Evolutionary conservation across 2,329 filamentous ascomycete genomes (phyloP).

Genomic region (Xylaria sp.): DNA sequence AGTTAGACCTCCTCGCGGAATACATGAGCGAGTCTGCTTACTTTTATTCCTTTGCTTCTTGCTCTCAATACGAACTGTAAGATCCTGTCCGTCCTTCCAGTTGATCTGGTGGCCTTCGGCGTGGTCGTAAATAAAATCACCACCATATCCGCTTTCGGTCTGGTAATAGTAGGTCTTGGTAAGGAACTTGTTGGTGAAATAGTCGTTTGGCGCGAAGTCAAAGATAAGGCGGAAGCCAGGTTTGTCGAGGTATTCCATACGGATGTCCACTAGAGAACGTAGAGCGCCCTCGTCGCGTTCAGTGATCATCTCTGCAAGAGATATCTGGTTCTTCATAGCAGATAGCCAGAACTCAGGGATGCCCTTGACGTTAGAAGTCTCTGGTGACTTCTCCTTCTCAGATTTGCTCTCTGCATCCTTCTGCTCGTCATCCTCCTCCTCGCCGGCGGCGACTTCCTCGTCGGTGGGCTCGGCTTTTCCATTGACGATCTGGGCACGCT

Average conservation of each 20-base stretch:
- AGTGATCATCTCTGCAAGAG: constrained; percentile 97
- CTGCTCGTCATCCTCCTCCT: constrained; percentile 79
- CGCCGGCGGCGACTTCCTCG: constrained; percentile 85
- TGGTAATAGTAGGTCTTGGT: constrained; percentile 99
- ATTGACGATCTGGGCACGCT: constrained; percentile 93
- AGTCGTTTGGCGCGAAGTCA: constrained; percentile 94
- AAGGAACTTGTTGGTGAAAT: constrained; percentile 96
- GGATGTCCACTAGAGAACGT: constrained; percentile 89
- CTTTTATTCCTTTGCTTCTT: constrained; percentile 99
- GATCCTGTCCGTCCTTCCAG: constrained; percentile 92
- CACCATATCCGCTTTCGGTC: constrained; percentile 97
- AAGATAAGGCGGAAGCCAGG: constrained; percentile 99
- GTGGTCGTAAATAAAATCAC: constrained; percentile 99
- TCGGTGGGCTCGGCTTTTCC: constrained; percentile 86
- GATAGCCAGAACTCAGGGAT: constrained; percentile 99
- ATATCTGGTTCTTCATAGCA: constrained; percentile 99
- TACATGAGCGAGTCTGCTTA: constrained; percentile 58
- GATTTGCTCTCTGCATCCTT: constrained; percentile 62
- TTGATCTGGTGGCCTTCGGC: constrained; percentile 98
- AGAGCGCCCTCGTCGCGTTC: constrained; percentile 95
- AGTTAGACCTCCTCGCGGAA: constrained; percentile 12
- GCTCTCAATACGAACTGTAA: constrained; percentile 94
- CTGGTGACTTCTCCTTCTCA: constrained; percentile 62
- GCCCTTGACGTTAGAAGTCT: constrained; percentile 71
- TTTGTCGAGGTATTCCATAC: constrained; percentile 99